phyloP scores from a whole-genome alignment of 2,329 filamentous ascomycete genomes.

The Sporothrix mexicana region DNA sequence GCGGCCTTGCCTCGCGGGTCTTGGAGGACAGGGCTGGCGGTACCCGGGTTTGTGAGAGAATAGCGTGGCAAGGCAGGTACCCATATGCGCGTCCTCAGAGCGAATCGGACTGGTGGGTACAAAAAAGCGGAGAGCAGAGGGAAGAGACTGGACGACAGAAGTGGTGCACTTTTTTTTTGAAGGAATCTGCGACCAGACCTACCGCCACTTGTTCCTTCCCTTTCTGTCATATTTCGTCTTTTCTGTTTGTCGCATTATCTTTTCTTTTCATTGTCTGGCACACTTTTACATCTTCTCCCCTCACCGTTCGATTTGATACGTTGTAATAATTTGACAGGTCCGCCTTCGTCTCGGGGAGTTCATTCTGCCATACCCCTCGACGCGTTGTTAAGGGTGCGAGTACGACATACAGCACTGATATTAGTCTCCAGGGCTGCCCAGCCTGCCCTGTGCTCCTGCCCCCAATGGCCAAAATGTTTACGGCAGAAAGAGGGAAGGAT shows the following conservation, averaged over 20 bases:
- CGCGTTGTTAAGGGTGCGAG: too few species aligned
- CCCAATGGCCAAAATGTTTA: neutral
- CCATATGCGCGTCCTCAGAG: neutral
- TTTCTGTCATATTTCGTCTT: conserved; percentile 10
- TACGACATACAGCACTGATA: neutral
- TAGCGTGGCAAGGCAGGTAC: neutral
- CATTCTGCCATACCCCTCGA: neutral
- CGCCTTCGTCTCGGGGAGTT: neutral
- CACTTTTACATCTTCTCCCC: neutral
- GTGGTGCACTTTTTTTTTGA: conserved; percentile 15
- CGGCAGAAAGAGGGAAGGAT: conserved; percentile 1
- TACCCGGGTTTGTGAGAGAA: neutral
- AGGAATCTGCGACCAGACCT: conserved; percentile 8
- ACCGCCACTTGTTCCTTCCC: conserved; percentile 10
- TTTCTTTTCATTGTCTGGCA: neutral
- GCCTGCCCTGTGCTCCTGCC: neutral
- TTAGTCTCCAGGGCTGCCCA: neutral
- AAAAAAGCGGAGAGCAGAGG: conserved; percentile 22
- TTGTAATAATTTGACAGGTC: neutral
- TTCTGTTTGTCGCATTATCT: neutral
- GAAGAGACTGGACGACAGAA: conserved; percentile 7
- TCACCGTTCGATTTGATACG: neutral
- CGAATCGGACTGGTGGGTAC: conserved; percentile 6
- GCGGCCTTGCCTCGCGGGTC: conserved; percentile 14
- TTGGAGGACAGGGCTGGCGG: neutral